phyloP scores from a whole-genome alignment of 768 basidiomycete genomes.

The Boletus reticuloceps region DNA sequence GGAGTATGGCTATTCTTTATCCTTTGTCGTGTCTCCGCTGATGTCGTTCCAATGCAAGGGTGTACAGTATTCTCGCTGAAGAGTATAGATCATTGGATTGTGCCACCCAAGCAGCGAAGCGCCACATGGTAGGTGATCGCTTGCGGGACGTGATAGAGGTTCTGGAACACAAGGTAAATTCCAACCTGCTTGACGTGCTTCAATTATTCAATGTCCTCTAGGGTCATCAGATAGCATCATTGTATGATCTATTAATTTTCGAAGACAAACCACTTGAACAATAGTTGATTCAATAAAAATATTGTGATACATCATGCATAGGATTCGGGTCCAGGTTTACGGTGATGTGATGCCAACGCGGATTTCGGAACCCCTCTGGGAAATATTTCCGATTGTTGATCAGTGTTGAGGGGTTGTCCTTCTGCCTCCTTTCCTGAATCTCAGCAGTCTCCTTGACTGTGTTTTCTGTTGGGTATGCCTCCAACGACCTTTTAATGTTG shows the following conservation, averaged over 20 bases:
- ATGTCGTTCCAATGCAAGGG: conserved; percentile 44
- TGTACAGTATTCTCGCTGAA: conserved; percentile 88
- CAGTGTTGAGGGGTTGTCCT: too few relatives aligned
- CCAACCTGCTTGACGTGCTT: neutral
- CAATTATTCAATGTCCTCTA: conserved; percentile 28
- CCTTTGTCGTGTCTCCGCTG: neutral
- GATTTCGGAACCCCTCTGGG: too few relatives aligned
- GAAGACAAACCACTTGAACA: conserved; percentile 54
- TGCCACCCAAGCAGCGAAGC: conserved; percentile 72
- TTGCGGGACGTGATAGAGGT: conserved; percentile 89
- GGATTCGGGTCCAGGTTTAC: too few relatives aligned
- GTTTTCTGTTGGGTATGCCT: too few relatives aligned
- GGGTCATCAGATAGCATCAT: conserved; percentile 92
- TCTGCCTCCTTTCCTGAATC: too few relatives aligned
- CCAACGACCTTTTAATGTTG: too few relatives aligned
- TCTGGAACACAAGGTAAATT: conserved; percentile 81
- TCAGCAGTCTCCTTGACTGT: too few relatives aligned
- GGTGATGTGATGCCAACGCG: too few relatives aligned
- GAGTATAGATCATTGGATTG: conserved; percentile 92
- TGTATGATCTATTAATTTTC: conserved; percentile 82
- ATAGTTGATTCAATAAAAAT: conserved; percentile 1
- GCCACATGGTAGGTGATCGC: conserved; percentile 86
- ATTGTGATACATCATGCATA: too few relatives aligned
- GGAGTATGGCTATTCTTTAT: conserved; percentile 51
- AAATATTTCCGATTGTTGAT: too few relatives aligned